Conservation (phyloP, 352 stramenopile species). For the Albugo candida region DNA sequence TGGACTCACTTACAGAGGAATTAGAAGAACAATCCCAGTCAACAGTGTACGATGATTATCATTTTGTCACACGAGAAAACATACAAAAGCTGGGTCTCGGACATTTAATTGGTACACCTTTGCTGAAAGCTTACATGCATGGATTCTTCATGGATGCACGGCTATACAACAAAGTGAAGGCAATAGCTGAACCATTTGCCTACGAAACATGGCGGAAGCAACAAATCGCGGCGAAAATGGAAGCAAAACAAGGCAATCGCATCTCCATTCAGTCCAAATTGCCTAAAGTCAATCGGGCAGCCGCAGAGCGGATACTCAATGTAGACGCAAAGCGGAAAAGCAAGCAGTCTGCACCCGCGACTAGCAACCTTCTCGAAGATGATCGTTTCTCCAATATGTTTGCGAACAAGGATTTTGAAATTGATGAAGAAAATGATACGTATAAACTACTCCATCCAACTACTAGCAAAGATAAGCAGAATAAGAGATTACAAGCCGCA, state of each 20-base stretch:
- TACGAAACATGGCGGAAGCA: slow-evolving; percentile 97
- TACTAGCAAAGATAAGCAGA: slow-evolving; percentile 46
- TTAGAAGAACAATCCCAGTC: slow-evolving; percentile 90
- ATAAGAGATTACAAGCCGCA: slow-evolving; percentile 77
- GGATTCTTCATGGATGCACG: slow-evolving; percentile 99
- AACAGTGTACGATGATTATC: slow-evolving; percentile 98
- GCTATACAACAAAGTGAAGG: slow-evolving; percentile 92
- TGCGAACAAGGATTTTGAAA: slow-evolving; percentile 92
- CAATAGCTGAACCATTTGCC: slow-evolving; percentile 92
- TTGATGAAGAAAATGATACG: slow-evolving; percentile 92
- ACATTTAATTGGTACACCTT: slow-evolving; percentile 92
- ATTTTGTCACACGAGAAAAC: slow-evolving; percentile 93
- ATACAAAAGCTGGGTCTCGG: slow-evolving; percentile 92
- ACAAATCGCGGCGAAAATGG: slow-evolving; percentile 86
- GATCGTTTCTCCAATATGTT: slow-evolving; percentile 97
- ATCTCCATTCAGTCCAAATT: slow-evolving; percentile 79
- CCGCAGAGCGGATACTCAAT: slow-evolving; percentile 70
- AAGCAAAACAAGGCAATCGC: slow-evolving; percentile 75
- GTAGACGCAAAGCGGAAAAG: slow-evolving; percentile 49
- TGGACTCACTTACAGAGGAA: slow-evolving; percentile 98
- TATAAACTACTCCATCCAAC: slow-evolving; percentile 93
- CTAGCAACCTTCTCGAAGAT: slow-evolving; percentile 81
- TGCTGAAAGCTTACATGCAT: slow-evolving; percentile 99
- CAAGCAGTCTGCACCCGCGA: slow-evolving; percentile 11
- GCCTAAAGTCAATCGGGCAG: slow-evolving; percentile 80